These are phyloP conservation scores for Podaxis sp. DNA, from an alignment of 768 basidiomycete genomes.

Conservation along the genomic window DNA sequence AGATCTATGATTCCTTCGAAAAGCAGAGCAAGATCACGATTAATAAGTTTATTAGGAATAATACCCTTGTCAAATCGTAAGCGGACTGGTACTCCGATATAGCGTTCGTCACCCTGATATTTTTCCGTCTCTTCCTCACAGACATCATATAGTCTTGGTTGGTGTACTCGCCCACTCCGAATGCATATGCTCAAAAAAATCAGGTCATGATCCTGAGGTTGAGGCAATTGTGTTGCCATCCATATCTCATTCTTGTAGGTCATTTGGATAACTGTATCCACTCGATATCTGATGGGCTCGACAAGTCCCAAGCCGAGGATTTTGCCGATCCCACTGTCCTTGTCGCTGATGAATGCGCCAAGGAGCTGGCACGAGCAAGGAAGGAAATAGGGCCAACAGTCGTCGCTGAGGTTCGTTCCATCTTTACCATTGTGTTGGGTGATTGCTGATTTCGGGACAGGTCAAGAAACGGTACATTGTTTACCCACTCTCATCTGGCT, in stretches of 20 bases:
- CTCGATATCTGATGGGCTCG: not conserved
- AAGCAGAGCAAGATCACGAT: conserved; percentile 51
- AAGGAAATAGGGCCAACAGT: conserved; percentile 45
- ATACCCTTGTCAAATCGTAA: conserved; percentile 74
- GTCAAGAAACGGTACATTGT: conserved; percentile 14
- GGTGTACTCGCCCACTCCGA: conserved; percentile 8
- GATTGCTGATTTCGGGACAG: conserved; percentile 5
- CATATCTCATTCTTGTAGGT: conserved; percentile 64
- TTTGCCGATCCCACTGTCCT: conserved; percentile 52
- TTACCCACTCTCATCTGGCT: not conserved
- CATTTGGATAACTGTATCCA: not conserved
- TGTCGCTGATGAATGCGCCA: conserved; percentile 47
- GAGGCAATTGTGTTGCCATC: conserved; percentile 73
- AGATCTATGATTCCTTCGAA: conserved; percentile 63
- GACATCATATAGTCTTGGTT: conserved; percentile 50
- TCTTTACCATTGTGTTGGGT: not conserved
- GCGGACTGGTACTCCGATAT: conserved; percentile 21
- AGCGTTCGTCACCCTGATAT: not conserved
- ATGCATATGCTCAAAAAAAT: not conserved
- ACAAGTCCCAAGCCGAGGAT: conserved; percentile 28
- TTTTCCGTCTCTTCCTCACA: conserved; percentile 20
- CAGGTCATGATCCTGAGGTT: conserved; percentile 75
- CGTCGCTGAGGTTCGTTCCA: conserved; percentile 34
- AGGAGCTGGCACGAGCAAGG: conserved; percentile 57
- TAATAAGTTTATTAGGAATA: conserved; percentile 58